Evolutionary conservation across 1,139 yeast species (phyloP), one percentile per base, ranked within the genome.

Genomic region (Blastobotrys aristatus): DNA sequence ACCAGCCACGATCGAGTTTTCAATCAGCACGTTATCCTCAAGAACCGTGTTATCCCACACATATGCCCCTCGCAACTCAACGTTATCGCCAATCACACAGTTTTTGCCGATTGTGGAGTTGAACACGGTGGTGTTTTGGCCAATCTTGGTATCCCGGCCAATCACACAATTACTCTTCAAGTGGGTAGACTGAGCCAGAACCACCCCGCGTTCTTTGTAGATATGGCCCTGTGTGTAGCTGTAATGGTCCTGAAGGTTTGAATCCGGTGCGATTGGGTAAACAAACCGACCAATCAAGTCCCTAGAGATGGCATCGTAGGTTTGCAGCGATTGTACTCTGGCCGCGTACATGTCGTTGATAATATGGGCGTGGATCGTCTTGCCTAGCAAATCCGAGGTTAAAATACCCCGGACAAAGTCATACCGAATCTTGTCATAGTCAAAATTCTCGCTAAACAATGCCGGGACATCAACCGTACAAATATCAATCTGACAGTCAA

Each of bases 381-480:
- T 92, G 56, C 90, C 92, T 58, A 92, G 72, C 57, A 92, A 76
- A 67, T 92, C 99, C 44, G 95, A 84, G 13, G 95, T 83, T 51
- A 94, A 74, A 27, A 92, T 94, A 46, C 97, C 97, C 58, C 80
- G 84, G 27, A 92, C 85, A 62, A 92, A 92, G 67, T 92, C 98
- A 39, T 76, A 73, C 66, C 99, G 77, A 55, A 92, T 73, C 50
- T 79, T 72, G 64, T 90, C 96, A 65, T 90, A 92, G 68, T 92
- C 99, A 60, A 92, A 92, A 65, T 92, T 90, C 62, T 92, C 99
- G 58, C 88, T 95, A 69, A 90, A 92, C 52, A 92, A 81, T 22
- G 95, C 95, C 1, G 97, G 97, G 26, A 94, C 96, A 57, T 84
- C 90, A 1, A 95, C 90, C 6, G 97, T 75, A 66, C 99, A 92